phyloP scores from a whole-genome alignment of 2,329 filamentous ascomycete species.

The Alternaria brassicae region DNA sequence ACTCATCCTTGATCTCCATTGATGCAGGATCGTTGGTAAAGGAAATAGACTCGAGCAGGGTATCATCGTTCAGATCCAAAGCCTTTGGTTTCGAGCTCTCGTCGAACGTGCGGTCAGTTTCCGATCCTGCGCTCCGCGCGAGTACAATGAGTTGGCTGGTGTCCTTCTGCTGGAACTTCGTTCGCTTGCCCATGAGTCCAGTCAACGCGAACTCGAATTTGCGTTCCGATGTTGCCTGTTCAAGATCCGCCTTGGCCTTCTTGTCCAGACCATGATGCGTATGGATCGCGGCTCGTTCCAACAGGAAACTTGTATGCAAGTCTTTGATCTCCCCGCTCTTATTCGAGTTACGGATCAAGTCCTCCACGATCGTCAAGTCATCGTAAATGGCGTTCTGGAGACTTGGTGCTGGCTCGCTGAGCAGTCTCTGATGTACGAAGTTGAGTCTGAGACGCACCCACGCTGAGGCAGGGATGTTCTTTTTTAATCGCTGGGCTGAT shows the following conservation, averaged over 20 bases:
- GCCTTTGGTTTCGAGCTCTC: conserved; percentile 65
- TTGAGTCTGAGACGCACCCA: conserved; percentile 76
- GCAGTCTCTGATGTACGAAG: conserved; percentile 73
- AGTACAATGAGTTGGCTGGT: conserved; percentile 90
- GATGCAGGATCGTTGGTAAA: conserved; percentile 68
- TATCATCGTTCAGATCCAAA: conserved; percentile 88
- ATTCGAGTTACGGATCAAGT: conserved; percentile 39
- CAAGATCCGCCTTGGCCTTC: conserved; percentile 74
- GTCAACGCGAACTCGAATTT: conserved; percentile 83
- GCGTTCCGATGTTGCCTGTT: conserved; percentile 70
- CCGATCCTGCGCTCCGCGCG: conserved; percentile 70
- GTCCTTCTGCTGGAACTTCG: conserved; percentile 78
- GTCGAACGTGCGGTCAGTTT: conserved; percentile 20
- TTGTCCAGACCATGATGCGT: conserved; percentile 83
- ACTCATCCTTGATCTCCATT: conserved; percentile 54
- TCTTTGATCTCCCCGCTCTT: conserved; percentile 32
- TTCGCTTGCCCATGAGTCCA: conserved; percentile 84
- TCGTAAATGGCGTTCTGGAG: conserved; percentile 67
- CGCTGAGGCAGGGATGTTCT: conserved; percentile 55
- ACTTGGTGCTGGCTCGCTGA: conserved; percentile 67
- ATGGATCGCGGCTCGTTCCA: conserved; percentile 84
- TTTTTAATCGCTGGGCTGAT: conserved; percentile 58
- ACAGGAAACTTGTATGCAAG: conserved; percentile 67
- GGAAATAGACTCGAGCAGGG: conserved; percentile 83
- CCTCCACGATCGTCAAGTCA: conserved; percentile 64